Base-by-base conservation (phyloP, 495 filamentous ascomycete genomes). In the Annulohypoxylon bovei region DNA sequence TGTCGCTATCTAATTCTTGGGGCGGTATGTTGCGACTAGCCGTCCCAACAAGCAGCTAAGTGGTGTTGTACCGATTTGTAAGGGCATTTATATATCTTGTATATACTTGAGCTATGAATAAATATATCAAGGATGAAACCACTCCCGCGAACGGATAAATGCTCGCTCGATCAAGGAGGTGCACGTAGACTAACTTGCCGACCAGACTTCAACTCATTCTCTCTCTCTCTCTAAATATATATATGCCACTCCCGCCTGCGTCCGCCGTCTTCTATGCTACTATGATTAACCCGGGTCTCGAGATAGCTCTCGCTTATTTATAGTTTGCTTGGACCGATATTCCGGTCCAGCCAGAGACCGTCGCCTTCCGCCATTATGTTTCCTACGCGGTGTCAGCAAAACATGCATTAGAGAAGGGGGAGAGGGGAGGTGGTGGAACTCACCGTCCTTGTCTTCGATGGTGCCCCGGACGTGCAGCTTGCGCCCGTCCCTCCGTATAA, bases 361-460 rank as follows among this genome's bases (percentile, higher is more conserved):
- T 78, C 71, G 14, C 73, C 76, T 30, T 68, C 62, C 0, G 77
- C 72, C 50, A 75, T 52, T 16, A 80, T 47, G 3, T 67, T 73
- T 66, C 71, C 71, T 73, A 28, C 11, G 16, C 27, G 25, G 22
- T 47, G 40, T 72, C 14, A 72, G 58, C 16, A 49, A n/a, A 12
- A 18, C 4, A 1, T 44, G 12, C 6, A 5, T 33, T 39, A 3
- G 33, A 18, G 18, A n/a, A 56, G 52, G 30, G 16, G 16, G 18
- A 28, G 9, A 20, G 32, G 22, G 25, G 23, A 33, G 11, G 14
- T 7, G 39, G 5, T 16, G 2, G 0, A 18, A 25, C 70, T 44
- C 57, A 60, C 78, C 77, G 2, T 75, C 58, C 8, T 71, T 76
- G 61, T 81, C 75, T 40, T 81, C 77, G 20, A 81, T 50, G 3